phyloP scores from a whole-genome alignment of 306 rosid genomes.

The Lathyrus aphaca region DNA sequence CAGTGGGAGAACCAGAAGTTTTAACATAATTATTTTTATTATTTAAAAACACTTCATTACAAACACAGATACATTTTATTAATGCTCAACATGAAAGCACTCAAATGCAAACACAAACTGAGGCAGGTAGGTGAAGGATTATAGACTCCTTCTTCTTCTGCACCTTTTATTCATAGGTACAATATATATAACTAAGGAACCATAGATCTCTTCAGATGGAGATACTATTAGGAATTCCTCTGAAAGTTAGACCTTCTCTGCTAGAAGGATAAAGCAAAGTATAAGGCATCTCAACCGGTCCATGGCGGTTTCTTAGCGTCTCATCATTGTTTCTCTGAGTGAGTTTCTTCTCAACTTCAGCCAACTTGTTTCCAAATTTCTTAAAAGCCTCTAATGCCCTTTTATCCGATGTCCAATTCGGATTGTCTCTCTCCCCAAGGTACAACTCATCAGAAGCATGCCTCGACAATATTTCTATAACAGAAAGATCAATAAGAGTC shows the following conservation, averaged over 20 bases:
- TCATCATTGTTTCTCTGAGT: slow-evolving; percentile 51
- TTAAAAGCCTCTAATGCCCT: slow-evolving; percentile 38
- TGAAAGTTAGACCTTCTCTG: slow-evolving; percentile 59
- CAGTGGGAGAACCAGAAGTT: no score
- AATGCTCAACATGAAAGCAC: slow-evolving; percentile 10
- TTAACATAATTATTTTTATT: background rate
- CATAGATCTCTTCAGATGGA: slow-evolving; percentile 38
- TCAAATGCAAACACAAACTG: slow-evolving; percentile 8
- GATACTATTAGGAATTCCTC: slow-evolving; percentile 78
- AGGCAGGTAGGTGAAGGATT: slow-evolving; percentile 7
- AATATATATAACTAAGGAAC: slow-evolving; percentile 3
- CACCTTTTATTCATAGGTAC: slow-evolving; percentile 31
- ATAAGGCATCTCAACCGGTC: slow-evolving; percentile 68
- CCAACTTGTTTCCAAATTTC: slow-evolving; percentile 41
- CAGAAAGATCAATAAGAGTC: slow-evolving; percentile 39
- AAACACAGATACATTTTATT: slow-evolving; percentile 28
- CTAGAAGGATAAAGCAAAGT: slow-evolving; percentile 64
- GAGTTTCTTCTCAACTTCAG: slow-evolving; percentile 46
- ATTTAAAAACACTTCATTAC: slow-evolving; percentile 22
- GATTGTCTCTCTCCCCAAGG: slow-evolving; percentile 47
- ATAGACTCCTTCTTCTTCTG: slow-evolving; percentile 1
- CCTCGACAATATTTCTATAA: slow-evolving; percentile 47
- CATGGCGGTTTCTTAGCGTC: slow-evolving; percentile 52
- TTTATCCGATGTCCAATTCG: slow-evolving; percentile 45
- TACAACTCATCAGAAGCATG: slow-evolving; percentile 46